Base-by-base conservation (phyloP, 306 rosid species). In the Abrus pulchellus region DNA sequence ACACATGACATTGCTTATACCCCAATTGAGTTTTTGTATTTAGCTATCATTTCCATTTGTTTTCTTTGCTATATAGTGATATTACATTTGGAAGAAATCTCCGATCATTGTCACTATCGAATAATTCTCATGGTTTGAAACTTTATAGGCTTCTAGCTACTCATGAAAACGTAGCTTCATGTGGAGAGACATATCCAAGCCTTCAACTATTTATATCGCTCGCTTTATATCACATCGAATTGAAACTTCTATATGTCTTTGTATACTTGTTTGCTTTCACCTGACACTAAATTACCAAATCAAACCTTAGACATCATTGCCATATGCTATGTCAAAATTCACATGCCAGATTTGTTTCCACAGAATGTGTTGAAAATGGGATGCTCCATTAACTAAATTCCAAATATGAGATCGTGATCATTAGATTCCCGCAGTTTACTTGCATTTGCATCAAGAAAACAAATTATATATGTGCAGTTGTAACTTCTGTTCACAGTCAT, bases 121-220 rank as follows among this genome's bases (percentile, higher is more conserved):
- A 45, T 61, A 28, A 53, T 7, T 47, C 68, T 68, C 70, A 81
- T 45, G 72, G 60, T 83, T 80, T 70, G 66, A 82, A 82, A 80
- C 54, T 63, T 80, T 68, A 59, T 83, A 80, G 88, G 77, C 77
- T 75, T 78, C 50, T 82, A 77, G 79, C 79, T 80, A 66, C 67
- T 34, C 41, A 73, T 81, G 41, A 72, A 84, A 83, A 66, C 80
- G 63, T 52, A 66, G 80, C 78, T 77, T 74, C 61, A 83, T 77
- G 87, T 68, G 64, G 38, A 53, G 38, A 47, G 66, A 79, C 68
- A 53, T 32, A 5, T 71, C 30, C 75, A 54, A 50, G 43, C 12
- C 72, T 61, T 0, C 60, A 59, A 33, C 41, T 75, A 34, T 52
- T 64, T 8, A 41, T 44, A 48, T 63, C 1, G 29, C 73, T 40